Percentiles rank a stretch among this genome's conserved stretches.
phyloP scores from a whole-genome alignment of 441 rosid species.

The Rhodomyrtus psidioides region DNA sequence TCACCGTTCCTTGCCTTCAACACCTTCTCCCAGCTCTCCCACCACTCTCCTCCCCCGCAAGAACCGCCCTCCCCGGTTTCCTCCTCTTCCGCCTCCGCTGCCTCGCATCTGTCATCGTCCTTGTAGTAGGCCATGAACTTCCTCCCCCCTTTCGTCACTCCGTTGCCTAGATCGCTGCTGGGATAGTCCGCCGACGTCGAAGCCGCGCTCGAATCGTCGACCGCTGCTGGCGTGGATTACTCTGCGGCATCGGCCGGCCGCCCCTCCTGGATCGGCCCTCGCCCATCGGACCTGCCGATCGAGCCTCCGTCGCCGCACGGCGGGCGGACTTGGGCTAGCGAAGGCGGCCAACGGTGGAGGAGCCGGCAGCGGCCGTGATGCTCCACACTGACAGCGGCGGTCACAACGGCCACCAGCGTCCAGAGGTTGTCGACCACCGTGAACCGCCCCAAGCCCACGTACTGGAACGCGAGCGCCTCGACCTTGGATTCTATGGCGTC shows the following conservation, averaged over 20 bases:
- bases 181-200: neutral
- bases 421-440: constrained; percentile 43
- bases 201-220: neutral
- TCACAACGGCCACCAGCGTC: constrained; percentile 61
- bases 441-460: constrained; percentile 30
- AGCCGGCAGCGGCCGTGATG: constrained; percentile 24
- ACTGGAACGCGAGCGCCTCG: constrained; percentile 44
- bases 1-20: constrained; percentile 42
- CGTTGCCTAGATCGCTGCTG: constrained; percentile 10
- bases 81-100: neutral
- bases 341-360: neutral
- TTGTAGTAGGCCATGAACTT: constrained; percentile 1
- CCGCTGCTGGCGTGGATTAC: neutral
- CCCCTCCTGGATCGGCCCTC: constrained; percentile 1
- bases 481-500: constrained; percentile 31
- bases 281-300: neutral
- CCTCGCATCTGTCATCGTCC: neutral
- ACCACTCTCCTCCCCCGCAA: constrained; percentile 12
- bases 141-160: constrained; percentile 5
- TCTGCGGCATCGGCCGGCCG: neutral
- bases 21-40: constrained; percentile 22
- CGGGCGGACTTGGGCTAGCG: neutral
- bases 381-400: constrained; percentile 68
- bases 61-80: neutral
- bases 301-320: neutral